Evolutionary conservation across 129 eudicot species (phyloP).

Genomic region (Smallanthus sonchifolius): DNA sequence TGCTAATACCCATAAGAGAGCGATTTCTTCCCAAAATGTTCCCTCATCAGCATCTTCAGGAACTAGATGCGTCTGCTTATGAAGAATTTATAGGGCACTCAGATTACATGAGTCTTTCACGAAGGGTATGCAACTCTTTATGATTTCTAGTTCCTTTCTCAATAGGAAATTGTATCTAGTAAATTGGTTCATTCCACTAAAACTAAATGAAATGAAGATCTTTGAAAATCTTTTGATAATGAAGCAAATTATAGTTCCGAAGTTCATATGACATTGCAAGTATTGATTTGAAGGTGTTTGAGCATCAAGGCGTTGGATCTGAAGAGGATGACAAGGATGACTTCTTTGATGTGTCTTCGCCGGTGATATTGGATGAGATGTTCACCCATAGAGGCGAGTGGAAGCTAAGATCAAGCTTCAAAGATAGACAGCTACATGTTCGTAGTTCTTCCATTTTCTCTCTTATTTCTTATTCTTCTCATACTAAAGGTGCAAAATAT

Average conservation of each 20-base stretch:
- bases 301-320: slow-evolving; percentile 33
- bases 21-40: slow-evolving; percentile 68
- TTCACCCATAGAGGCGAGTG: slow-evolving; percentile 80
- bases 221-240: not conserved
- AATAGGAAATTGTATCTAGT: not conserved
- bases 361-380: slow-evolving; percentile 77
- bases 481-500: not conserved
- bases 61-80: slow-evolving; percentile 76
- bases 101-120: slow-evolving; percentile 34
- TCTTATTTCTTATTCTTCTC: not conserved
- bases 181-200: not conserved
- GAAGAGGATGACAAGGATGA: slow-evolving; percentile 31
- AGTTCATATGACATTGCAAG: slow-evolving; percentile 10
- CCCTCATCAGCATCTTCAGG: slow-evolving; percentile 55
- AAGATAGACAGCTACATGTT: slow-evolving; percentile 45
- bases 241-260: not conserved
- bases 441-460: slow-evolving; percentile 6
- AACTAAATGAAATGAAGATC: not conserved
- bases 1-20: slow-evolving; percentile 61
- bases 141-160: not conserved
- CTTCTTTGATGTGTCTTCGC: slow-evolving; percentile 43
- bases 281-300: slow-evolving; percentile 26
- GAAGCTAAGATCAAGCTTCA: slow-evolving; percentile 68
- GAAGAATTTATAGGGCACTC: slow-evolving; percentile 55
- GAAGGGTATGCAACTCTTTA: slow-evolving; percentile 35